Evolutionary conservation across 805 yeast species (phyloP).

Genomic region (Ascoidea tarda): DNA sequence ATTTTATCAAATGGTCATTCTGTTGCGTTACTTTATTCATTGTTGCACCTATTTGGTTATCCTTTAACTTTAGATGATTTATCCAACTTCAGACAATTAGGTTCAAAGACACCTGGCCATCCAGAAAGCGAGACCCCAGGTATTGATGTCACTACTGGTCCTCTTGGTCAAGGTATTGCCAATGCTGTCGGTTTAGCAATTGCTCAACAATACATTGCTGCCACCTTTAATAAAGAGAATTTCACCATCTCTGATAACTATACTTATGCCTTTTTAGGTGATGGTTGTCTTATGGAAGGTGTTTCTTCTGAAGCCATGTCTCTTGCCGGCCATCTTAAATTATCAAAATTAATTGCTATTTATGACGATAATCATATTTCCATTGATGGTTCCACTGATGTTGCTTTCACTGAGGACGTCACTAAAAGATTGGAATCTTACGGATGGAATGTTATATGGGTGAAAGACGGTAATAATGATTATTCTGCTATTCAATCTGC

Average conservation of each 20-base stretch:
- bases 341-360: slow-evolving; percentile 85
- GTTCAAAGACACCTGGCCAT: slow-evolving; percentile 93
- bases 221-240: slow-evolving; percentile 85
- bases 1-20: slow-evolving; percentile 96
- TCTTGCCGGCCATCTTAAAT: slow-evolving; percentile 89
- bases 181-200: slow-evolving; percentile 95
- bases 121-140: slow-evolving; percentile 91
- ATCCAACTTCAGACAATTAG: slow-evolving; percentile 78
- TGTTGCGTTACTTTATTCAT: slow-evolving; percentile 73
- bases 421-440: slow-evolving; percentile 72
- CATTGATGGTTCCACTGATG: slow-evolving; percentile 84
- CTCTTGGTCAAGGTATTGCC: slow-evolving; percentile 94
- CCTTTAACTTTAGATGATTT: slow-evolving; percentile 71
- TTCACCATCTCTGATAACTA: slow-evolving; percentile 56
- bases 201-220: slow-evolving; percentile 86
- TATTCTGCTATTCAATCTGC: slow-evolving; percentile 58
- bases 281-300: slow-evolving; percentile 98
- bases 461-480: slow-evolving; percentile 73
- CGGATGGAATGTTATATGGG: slow-evolving; percentile 82
- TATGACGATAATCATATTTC: slow-evolving; percentile 97
- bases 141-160: slow-evolving; percentile 96
- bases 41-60: slow-evolving; percentile 80
- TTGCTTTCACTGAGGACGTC: slow-evolving; percentile 91
- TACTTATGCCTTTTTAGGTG: slow-evolving; percentile 81
- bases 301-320: slow-evolving; percentile 89